Percentiles rank a stretch among this genome's conserved stretches.
Conservation (phyloP, 1,139 yeast genomes). For the Sugiyamaella japonica region DNA sequence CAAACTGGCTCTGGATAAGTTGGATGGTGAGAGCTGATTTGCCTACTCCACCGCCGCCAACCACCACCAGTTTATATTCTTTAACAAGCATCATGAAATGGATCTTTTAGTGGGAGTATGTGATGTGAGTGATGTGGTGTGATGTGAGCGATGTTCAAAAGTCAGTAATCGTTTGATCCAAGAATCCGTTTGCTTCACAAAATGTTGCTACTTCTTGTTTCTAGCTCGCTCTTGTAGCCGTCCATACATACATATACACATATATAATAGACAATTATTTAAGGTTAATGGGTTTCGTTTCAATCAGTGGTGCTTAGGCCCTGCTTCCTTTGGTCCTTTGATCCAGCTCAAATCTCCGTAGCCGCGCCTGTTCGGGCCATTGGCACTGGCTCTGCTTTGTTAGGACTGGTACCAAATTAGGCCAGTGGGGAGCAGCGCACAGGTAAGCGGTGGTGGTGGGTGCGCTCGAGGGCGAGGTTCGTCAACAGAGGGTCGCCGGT, state of each 20-base stretch:
- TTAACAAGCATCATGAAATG: conserved; percentile 3
- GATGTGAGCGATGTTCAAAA: not conserved
- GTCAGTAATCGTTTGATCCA: not conserved
- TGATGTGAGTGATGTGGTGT: no score
- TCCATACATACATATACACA: no score
- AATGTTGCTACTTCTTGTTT: no score
- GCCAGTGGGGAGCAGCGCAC: no score
- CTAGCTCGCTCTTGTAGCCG: no score
- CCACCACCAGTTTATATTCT: conserved; percentile 82
- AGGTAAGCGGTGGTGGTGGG: no score
- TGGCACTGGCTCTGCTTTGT: not conserved
- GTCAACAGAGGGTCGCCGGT: no score
- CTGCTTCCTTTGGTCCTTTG: not conserved
- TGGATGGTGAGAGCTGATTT: conserved; percentile 93
- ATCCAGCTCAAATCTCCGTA: not conserved
- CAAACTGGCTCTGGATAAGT: conserved; percentile 60
- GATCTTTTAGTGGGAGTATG: not conserved
- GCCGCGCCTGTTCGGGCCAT: not conserved
- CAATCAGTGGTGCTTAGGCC: not conserved
- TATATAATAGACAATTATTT: no score
- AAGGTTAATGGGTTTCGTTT: not conserved
- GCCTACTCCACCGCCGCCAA: conserved; percentile 99
- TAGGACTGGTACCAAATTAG: no score
- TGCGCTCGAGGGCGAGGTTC: no score
- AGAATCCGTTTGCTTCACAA: no score